Percentiles rank a stretch among this genome's conserved stretches.
Conservation (phyloP, 106 monocot species). For the Dendrobium huoshanense region DNA sequence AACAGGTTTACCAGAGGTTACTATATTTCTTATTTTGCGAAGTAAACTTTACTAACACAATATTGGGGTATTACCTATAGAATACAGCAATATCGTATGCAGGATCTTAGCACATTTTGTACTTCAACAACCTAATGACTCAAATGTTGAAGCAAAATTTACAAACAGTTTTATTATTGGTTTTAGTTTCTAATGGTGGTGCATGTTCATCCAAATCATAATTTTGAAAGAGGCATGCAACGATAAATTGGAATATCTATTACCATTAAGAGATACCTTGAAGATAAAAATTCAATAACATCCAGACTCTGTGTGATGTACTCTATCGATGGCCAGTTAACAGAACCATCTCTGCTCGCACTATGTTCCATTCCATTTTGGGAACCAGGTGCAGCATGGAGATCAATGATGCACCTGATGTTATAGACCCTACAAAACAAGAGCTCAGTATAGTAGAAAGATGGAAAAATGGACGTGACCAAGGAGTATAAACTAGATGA, state of each 20-base stretch:
- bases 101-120: too few species aligned
- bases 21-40: too few species aligned
- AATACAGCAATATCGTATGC: too few species aligned
- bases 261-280: conserved; percentile 36
- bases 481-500: background rate
- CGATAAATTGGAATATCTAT: background rate
- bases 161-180: too few species aligned
- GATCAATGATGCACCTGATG: conserved; percentile 82
- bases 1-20: too few species aligned
- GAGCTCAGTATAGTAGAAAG: background rate
- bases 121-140: too few species aligned
- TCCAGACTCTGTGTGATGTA: conserved; percentile 50
- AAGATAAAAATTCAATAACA: conserved; percentile 57
- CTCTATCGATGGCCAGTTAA: conserved; percentile 48
- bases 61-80: too few species aligned
- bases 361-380: conserved; percentile 91
- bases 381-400: conserved; percentile 85
- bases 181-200: too few species aligned
- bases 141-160: too few species aligned
- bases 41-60: too few species aligned
- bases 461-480: background rate
- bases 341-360: conserved; percentile 80
- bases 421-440: conserved; percentile 34
- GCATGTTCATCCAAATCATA: background rate
- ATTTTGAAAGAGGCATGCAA: background rate